These are phyloP conservation scores for Podospora appendiculata DNA, from an alignment of 495 filamentous ascomycete species.

Conservation along the genomic window DNA sequence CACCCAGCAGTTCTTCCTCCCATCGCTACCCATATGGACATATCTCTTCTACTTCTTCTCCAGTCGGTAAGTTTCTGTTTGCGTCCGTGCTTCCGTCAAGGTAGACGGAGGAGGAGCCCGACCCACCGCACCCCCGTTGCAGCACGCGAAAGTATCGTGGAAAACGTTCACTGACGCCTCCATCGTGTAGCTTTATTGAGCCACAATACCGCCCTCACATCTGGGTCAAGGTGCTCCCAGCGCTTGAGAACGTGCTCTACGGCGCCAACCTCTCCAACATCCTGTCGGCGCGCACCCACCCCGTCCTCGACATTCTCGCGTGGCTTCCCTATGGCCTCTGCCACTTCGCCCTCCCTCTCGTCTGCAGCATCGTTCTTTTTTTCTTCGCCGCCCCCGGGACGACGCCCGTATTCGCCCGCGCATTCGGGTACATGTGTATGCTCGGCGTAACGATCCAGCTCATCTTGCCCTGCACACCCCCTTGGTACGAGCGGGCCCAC, in stretches of 20 bases:
- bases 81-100: too few relatives aligned
- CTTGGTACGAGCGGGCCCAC: constrained; percentile 90
- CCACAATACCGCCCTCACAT: constrained; percentile 80
- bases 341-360: constrained; percentile 75
- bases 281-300: constrained; percentile 76
- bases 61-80: constrained; percentile 61
- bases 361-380: constrained; percentile 72
- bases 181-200: constrained; percentile 56
- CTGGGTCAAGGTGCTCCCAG: constrained; percentile 88
- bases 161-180: too few relatives aligned
- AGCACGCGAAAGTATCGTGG: too few relatives aligned
- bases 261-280: constrained; percentile 95
- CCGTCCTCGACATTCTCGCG: constrained; percentile 74
- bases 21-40: constrained; percentile 72
- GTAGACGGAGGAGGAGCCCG: too few relatives aligned
- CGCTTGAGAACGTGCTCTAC: constrained; percentile 95
- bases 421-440: constrained; percentile 89
- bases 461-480: constrained; percentile 84
- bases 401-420: constrained; percentile 71
- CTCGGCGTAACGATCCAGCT: constrained; percentile 79
- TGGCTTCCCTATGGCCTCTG: constrained; percentile 90
- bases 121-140: too few relatives aligned
- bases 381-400: constrained; percentile 82
- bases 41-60: constrained; percentile 87
- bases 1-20: constrained; percentile 85